Base-by-base conservation (phyloP, 2,329 filamentous ascomycete species). In the Chaetomium olivaceum region DNA sequence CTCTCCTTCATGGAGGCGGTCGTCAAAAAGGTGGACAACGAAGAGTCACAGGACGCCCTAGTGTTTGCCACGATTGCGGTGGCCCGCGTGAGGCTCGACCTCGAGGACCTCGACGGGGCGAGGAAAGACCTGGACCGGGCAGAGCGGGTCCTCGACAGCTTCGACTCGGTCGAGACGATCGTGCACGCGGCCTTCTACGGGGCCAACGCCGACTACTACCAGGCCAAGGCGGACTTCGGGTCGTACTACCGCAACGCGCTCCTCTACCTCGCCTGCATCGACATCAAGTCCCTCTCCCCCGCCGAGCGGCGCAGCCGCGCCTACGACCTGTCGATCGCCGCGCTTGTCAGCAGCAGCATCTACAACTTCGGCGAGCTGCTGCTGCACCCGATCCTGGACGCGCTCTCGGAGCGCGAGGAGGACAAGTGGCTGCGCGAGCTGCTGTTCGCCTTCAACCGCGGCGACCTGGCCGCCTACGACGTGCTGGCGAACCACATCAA, bases 311-410 rank as follows among this genome's bases (percentile, higher is more conserved):
- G 89, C 77, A 86, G 85, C 66, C 89, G 94, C 73, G 95, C 95
- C 54, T 96, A 97, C 80, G 93, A 97, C 77, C 89, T 99, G 68
- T 91, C 91, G 75, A 89, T 98, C 62, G 93, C 95, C 31, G 95
- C 95, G 11, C 85, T 99, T 9, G 91, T 97, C 48, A 97, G 93
- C 59, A 91, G 94, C 74, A 92, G 88, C 74, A 99, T 98, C 81
- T 98, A 99, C 87, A 99, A 99, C 83, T 99, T 99, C 73, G 95
- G 95, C 78, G 95, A 99, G 83, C 89, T 99, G n/a, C 87, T 99
- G 36, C 87, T 99, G 71, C 95, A 99, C 77, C 95, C 95, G 3
- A 96, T 99, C 75, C 89, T 99, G 69, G 91, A 97, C 75, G 89
- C 91, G 23, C 87, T 99, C 61, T 76, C 77, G 27, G 83, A 83